Conservation (phyloP, 2,329 filamentous ascomycete genomes). For the Diplodia sapinea region DNA sequence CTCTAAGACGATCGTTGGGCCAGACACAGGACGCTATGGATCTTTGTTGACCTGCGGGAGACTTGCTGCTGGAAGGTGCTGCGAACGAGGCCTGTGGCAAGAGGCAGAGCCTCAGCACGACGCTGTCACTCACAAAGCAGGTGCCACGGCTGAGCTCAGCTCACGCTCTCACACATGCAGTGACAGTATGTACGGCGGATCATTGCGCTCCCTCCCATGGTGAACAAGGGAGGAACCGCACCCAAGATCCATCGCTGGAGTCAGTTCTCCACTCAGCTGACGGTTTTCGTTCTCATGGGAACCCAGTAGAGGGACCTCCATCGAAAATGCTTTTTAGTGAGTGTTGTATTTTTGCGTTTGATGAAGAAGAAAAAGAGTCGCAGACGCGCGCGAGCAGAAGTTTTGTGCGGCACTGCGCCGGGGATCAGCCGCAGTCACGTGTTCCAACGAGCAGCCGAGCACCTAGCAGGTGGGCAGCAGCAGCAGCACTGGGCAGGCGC, state of each 20-base stretch:
- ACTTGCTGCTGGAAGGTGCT: neutral
- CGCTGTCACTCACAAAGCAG: neutral
- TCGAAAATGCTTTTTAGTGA: conserved; percentile 64
- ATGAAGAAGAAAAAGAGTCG: conserved; percentile 46
- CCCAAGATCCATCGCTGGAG: conserved; percentile 59
- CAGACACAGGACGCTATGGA: neutral
- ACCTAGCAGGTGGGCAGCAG: neutral
- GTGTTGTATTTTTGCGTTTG: conserved; percentile 64
- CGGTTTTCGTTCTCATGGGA: conserved; percentile 65
- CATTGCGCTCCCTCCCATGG: conserved; percentile 64
- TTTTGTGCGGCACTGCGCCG: conserved; percentile 4
- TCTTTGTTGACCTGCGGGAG: neutral
- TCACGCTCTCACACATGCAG: neutral
- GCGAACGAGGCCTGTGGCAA: too few species aligned
- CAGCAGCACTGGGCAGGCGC: neutral
- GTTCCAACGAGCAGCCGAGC: neutral
- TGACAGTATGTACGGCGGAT: conserved; percentile 58
- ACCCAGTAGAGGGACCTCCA: conserved; percentile 51
- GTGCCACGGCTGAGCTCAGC: conserved; percentile 3
- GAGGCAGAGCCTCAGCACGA: neutral
- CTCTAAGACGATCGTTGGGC: neutral
- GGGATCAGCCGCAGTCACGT: conserved; percentile 7
- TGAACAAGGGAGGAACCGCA: conserved; percentile 59
- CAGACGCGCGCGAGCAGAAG: conserved; percentile 8
- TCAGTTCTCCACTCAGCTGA: conserved; percentile 62